Base-by-base conservation (phyloP, 2,329 filamentous ascomycete species). In the Fusarium sp. region DNA sequence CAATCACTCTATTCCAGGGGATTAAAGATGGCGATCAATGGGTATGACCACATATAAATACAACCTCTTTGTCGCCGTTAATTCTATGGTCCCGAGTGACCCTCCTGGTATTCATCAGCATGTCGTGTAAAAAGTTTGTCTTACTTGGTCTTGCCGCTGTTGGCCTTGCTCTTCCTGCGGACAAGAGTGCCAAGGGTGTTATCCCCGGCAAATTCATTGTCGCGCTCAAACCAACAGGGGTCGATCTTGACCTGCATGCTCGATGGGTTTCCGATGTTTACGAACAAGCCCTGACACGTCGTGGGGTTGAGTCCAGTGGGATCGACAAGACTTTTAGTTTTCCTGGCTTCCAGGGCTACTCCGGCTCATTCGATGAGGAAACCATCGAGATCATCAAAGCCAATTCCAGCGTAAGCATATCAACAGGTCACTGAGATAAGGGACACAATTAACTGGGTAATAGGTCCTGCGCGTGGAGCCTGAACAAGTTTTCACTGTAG, bases 291-390 rank as follows among this genome's bases (percentile, higher is more conserved):
- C 30, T 61, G 0, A 1, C 23, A 0, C 33, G 35, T 4, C 56
- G 46, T 0, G 35, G 56, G 7, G 22, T 20, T 5, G 27, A 46
- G 8, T 41, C 41, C 7, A 7, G 19, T n/a, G 58, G 58, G 0
- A 43, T 62, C 6, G 27, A 54, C 2, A 54, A 35, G 14, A 62
- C 23, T 0, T 62, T 62, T 0, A 53, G 23, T 1, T 62, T 62
- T 3, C 58, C 58, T 7, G 58, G 58, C 1, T 62, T 62, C 14
- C 14, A 32, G 3, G 58, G 56, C 2, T 62, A 62, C 23, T 60
- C 58, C 0, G 58, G 58, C 2, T 47, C 41, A 0, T 62, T 62
- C 15, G 56, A 62, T 22, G 27, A 47, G 9, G 14, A 54, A 6
- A 62, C 56, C 1, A 41, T 62, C 3, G 6, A 54, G 6, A 52